These are phyloP conservation scores for Fomitopsis betulina DNA, from an alignment of 1,284 basidiomycete species.

Conservation along the genomic window DNA sequence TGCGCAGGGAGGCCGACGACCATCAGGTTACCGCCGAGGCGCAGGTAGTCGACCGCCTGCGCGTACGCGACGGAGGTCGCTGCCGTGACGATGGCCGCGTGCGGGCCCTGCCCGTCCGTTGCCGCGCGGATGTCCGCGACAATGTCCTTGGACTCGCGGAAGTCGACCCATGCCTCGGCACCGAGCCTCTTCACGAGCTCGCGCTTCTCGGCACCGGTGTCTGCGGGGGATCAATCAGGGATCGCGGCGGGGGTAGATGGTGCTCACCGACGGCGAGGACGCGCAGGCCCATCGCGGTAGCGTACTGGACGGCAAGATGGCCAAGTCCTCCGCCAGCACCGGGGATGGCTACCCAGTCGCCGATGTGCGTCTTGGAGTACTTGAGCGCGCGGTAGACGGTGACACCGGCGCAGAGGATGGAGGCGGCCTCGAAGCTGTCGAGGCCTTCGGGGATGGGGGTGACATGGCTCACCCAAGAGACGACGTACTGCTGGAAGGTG, in stretches of 20 bases:
- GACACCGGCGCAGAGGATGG: constrained; percentile 79
- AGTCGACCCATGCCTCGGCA: constrained; percentile 80
- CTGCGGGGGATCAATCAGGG: constrained; percentile 22
- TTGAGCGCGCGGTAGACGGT: constrained; percentile 86
- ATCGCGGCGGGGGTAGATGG: not conserved
- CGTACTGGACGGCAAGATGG: constrained; percentile 77
- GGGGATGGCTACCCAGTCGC: constrained; percentile 79
- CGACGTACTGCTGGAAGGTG: constrained; percentile 80
- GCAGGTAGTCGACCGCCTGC: constrained; percentile 72
- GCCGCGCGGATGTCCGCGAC: constrained; percentile 57
- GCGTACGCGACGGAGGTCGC: constrained; percentile 59
- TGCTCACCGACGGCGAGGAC: constrained; percentile 71
- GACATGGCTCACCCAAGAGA: constrained; percentile 37
- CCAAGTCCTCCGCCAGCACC: constrained; percentile 77
- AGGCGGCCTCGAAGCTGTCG: constrained; percentile 68
- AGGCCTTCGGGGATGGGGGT: constrained; percentile 73
- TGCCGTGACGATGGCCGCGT: constrained; percentile 69
- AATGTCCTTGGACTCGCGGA: constrained; percentile 58
- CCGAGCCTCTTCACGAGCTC: constrained; percentile 66
- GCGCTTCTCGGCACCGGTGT: constrained; percentile 75
- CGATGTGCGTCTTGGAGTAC: constrained; percentile 63
- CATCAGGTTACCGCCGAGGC: constrained; percentile 67
- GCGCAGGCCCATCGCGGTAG: constrained; percentile 68
- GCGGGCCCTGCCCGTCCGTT: constrained; percentile 71
- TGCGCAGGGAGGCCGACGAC: constrained; percentile 71